Evolutionary conservation across 2,329 filamentous ascomycete genomes (phyloP).

Genomic region (Colletotrichum melonis): DNA sequence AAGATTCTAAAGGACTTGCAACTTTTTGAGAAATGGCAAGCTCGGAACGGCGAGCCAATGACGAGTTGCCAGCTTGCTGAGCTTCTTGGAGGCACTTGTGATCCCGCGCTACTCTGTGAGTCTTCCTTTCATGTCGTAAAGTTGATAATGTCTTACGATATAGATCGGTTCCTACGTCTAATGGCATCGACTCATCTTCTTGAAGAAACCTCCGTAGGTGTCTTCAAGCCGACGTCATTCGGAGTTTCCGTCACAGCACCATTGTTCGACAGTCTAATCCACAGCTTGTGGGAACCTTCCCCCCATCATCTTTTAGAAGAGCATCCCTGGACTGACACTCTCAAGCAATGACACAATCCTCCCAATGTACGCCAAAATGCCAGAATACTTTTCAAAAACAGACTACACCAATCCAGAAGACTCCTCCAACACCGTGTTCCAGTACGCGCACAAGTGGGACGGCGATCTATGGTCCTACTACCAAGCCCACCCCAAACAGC

Average conservation of each 20-base stretch:
- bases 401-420: slow-evolving; percentile 5
- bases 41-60: background rate
- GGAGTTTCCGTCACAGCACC: background rate
- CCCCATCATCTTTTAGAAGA: too few relatives aligned
- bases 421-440: background rate
- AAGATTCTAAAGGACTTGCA: slow-evolving; percentile 1
- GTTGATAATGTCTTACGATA: background rate
- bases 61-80: slow-evolving; percentile 2
- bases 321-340: too few relatives aligned
- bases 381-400: background rate
- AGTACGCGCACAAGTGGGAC: slow-evolving; percentile 6
- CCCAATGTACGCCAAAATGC: slow-evolving; percentile 1
- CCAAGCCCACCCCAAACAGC: slow-evolving; percentile 5
- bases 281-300: background rate
- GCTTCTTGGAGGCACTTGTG: background rate
- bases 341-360: background rate
- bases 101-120: background rate
- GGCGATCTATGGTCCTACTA: slow-evolving; percentile 11
- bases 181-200: slow-evolving; percentile 7
- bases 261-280: background rate
- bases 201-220: background rate
- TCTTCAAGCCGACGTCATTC: slow-evolving; percentile 3
- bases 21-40: slow-evolving; percentile 10
- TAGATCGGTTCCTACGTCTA: slow-evolving; percentile 8
- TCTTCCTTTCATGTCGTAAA: too few relatives aligned